Evolutionary conservation across 2,329 filamentous ascomycete genomes (phyloP).

Genomic region (Cladophialophora chaetospira): DNA sequence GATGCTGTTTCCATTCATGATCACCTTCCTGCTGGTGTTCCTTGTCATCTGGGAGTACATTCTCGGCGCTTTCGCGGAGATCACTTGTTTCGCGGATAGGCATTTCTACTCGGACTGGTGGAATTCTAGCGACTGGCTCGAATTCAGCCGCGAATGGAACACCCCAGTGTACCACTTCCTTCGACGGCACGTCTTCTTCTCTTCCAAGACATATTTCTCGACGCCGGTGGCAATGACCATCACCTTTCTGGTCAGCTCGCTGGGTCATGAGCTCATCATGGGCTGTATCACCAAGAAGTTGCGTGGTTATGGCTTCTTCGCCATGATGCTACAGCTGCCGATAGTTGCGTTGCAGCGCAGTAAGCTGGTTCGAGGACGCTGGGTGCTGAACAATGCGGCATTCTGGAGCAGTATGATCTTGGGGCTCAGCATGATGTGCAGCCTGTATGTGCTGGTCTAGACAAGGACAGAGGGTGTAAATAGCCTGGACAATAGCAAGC

Average conservation of each 20-base stretch:
- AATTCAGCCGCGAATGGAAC: conserved; percentile 96
- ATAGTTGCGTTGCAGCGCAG: conserved; percentile 90
- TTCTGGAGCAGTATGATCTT: conserved; percentile 94
- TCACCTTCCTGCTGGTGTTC: conserved; percentile 92
- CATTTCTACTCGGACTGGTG: conserved; percentile 85
- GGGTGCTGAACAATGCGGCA: conserved; percentile 81
- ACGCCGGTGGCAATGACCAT: conserved; percentile 77
- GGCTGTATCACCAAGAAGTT: conserved; percentile 97
- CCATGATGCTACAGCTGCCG: conserved; percentile 95
- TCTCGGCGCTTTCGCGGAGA: conserved; percentile 89
- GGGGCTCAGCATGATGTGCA: conserved; percentile 72
- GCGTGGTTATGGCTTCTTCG: conserved; percentile 86
- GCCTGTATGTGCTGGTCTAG: conserved; percentile 60
- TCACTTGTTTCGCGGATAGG: conserved; percentile 88
- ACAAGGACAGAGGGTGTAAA: background rate
- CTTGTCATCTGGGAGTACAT: conserved; percentile 98
- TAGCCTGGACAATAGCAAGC: too few relatives aligned
- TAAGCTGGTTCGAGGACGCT: conserved; percentile 70
- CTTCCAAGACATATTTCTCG: conserved; percentile 74
- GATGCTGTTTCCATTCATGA: conserved; percentile 95
- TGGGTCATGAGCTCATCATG: conserved; percentile 95
- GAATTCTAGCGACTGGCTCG: conserved; percentile 68
- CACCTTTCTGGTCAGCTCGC: conserved; percentile 85
- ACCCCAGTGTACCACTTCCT: conserved; percentile 97
- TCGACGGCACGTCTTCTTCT: conserved; percentile 88